phyloP scores from a whole-genome alignment of 108 stramenopile species.

The Cyclostephanos invisitatus region DNA sequence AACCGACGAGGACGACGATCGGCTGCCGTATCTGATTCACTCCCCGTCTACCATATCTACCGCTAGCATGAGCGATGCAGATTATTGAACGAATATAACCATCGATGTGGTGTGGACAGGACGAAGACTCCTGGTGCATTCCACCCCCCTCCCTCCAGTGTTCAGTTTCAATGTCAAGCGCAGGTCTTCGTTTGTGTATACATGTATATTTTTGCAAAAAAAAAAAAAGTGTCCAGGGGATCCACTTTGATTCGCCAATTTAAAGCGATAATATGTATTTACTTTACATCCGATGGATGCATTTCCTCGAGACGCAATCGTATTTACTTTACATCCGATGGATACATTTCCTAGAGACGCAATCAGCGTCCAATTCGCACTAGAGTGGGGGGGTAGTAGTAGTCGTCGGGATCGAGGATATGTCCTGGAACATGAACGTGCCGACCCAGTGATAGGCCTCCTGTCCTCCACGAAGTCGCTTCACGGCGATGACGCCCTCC shows the following conservation, averaged over 20 bases:
- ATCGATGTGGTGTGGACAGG: not conserved
- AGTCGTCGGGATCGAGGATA: not conserved
- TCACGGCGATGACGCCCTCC: conserved; percentile 4
- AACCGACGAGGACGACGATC: not conserved
- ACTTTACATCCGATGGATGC: too few species aligned
- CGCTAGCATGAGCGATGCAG: conserved; percentile 1
- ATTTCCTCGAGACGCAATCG: too few species aligned
- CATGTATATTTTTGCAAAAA: too few species aligned
- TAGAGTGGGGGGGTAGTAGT: not conserved
- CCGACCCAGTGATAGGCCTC: not conserved
- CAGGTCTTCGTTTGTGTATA: too few species aligned
- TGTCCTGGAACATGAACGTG: not conserved
- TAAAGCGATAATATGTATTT: too few species aligned
- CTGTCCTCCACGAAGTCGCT: not conserved
- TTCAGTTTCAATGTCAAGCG: too few species aligned
- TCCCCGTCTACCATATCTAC: not conserved
- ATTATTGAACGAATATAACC: not conserved
- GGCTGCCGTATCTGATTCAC: not conserved
- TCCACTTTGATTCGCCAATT: too few species aligned
- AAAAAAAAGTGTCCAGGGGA: too few species aligned
- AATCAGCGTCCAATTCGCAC: too few species aligned
- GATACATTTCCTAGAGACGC: too few species aligned
- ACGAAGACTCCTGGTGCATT: not conserved
- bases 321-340: too few species aligned
- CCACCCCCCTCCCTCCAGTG: too few species aligned